Conservation (phyloP, 2,329 filamentous ascomycete species). For the Ophiostoma australiae region DNA sequence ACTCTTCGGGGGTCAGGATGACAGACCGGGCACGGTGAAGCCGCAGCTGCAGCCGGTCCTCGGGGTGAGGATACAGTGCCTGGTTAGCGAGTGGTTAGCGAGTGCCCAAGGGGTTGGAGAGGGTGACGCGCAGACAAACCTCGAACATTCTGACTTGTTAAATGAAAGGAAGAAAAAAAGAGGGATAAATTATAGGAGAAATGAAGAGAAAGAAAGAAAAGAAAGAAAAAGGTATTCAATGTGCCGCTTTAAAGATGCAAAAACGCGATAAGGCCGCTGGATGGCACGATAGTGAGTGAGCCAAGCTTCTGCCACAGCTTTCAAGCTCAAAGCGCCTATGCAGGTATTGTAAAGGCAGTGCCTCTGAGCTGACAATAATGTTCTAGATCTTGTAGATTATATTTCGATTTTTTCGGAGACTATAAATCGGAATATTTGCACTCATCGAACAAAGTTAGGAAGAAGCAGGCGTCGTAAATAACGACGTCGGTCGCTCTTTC, state of each 20-base stretch:
- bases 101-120: too few species aligned
- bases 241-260: background rate
- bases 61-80: conserved; percentile 47
- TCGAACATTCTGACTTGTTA: conserved; percentile 23
- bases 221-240: background rate
- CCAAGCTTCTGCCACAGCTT: background rate
- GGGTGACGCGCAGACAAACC: conserved; percentile 18
- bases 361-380: too few species aligned
- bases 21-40: conserved; percentile 80
- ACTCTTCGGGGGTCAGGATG: conserved; percentile 73
- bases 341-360: background rate
- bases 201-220: background rate
- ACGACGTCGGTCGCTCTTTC: background rate
- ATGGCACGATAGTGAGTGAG: conserved; percentile 3
- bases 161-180: too few species aligned
- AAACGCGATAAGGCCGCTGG: background rate
- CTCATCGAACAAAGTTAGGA: background rate
- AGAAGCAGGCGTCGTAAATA: background rate
- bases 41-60: conserved; percentile 71
- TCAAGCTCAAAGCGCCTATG: background rate
- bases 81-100: conserved; percentile 16
- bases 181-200: background rate
- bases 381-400: background rate
- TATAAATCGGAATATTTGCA: background rate
- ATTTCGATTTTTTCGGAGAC: background rate